Conservation (phyloP, 345 rosid genomes). For the Heritiera littoralis region DNA sequence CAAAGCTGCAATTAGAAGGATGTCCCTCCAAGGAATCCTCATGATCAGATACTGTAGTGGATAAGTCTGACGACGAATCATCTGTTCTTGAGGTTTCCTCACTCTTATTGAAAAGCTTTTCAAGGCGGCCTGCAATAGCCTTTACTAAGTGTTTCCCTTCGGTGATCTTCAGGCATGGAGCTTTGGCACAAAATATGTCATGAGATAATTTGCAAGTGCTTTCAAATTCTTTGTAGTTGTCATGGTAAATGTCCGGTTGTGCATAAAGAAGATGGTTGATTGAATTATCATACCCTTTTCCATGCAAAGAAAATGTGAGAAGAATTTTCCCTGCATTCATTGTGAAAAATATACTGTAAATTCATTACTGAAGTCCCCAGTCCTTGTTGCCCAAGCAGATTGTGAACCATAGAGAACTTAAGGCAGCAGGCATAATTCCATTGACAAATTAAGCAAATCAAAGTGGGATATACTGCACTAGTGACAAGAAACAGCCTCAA, state of each 20-base stretch:
- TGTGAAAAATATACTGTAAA: neutral
- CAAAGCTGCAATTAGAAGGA: constrained; percentile 48
- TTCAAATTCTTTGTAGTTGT: constrained; percentile 38
- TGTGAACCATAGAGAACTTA: neutral
- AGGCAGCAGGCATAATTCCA: neutral
- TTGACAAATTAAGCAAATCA: neutral
- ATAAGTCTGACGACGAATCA: constrained; percentile 42
- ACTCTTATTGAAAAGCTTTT: constrained; percentile 61
- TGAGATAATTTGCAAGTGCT: constrained; percentile 28
- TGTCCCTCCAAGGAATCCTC: constrained; percentile 63
- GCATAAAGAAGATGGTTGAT: constrained; percentile 29
- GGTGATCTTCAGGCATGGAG: constrained; percentile 41
- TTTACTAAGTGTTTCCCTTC: constrained; percentile 70
- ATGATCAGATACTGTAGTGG: constrained; percentile 53
- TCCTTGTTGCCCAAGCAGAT: neutral
- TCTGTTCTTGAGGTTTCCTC: constrained; percentile 42
- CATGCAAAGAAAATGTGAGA: constrained; percentile 56
- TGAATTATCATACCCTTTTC: constrained; percentile 40
- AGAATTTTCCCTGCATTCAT: constrained; percentile 73
- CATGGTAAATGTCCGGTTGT: constrained; percentile 34
- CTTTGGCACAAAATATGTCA: constrained; percentile 38
- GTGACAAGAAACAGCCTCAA: neutral
- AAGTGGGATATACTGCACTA: neutral
- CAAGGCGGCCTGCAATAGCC: constrained; percentile 47
- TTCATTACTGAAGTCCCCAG: neutral